These are phyloP conservation scores for Boletus insuetus DNA, from an alignment of 768 basidiomycete species.

Conservation along the genomic window DNA sequence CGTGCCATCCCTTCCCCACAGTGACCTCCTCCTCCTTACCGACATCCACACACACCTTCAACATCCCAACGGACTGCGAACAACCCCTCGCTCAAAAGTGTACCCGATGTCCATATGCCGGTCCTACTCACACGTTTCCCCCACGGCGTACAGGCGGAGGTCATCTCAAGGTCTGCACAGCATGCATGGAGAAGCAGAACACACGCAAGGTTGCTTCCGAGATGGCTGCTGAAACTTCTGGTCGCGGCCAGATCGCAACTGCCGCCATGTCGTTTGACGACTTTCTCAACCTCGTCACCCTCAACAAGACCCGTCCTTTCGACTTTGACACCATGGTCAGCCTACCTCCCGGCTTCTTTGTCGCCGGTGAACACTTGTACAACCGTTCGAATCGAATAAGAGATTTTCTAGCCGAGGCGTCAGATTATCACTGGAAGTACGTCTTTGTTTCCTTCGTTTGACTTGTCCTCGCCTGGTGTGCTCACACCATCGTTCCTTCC, in stretches of 20 bases:
- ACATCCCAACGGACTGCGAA: constrained; percentile 15
- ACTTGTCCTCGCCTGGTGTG: neutral
- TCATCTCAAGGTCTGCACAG: constrained; percentile 32
- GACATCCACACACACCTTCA: constrained; percentile 21
- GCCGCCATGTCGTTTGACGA: constrained; percentile 35
- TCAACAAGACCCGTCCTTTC: constrained; percentile 32
- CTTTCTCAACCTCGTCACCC: constrained; percentile 32
- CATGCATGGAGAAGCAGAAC: constrained; percentile 35
- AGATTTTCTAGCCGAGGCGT: constrained; percentile 33
- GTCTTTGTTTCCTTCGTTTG: constrained; percentile 1
- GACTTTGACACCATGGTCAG: constrained; percentile 37
- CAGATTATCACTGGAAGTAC: constrained; percentile 36
- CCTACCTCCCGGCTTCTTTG: constrained; percentile 30
- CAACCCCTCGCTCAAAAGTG: constrained; percentile 28
- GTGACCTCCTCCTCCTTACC: constrained; percentile 23
- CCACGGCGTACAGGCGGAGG: constrained; percentile 31
- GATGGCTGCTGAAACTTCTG: constrained; percentile 26
- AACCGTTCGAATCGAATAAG: constrained; percentile 36
- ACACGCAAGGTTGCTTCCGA: constrained; percentile 33
- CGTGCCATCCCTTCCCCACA: neutral
- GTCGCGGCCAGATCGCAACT: constrained; percentile 34
- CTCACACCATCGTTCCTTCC: neutral
- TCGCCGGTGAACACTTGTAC: constrained; percentile 33
- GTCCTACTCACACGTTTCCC: constrained; percentile 27
- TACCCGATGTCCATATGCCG: constrained; percentile 31